Base-by-base conservation (phyloP, 441 rosid species). In the Theobroma grandiflorum region DNA sequence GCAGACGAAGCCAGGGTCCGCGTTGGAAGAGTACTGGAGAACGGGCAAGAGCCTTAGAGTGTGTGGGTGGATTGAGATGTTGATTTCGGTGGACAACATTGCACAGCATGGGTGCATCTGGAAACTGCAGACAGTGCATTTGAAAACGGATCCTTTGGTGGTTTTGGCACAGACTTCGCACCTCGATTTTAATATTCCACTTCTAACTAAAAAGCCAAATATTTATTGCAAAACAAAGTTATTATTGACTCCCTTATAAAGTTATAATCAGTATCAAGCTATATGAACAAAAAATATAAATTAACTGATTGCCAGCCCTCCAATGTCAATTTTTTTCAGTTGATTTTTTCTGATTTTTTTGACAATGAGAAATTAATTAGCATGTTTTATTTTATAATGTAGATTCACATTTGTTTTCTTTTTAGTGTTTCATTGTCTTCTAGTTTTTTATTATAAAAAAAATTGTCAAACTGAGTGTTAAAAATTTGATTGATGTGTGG, bases 51-150 rank as follows among this genome's bases (percentile, higher is more conserved):
- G 88, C n/a, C 72, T 86, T 10, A 96, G 93, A 15, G 88, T 84
- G 82, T 96, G 98, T 20, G 91, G 90, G 78, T 94, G 99, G 22
- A 87, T 81, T 14, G 95, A 66, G 55, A 88, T 86, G 70, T 87
- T 78, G 40, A 93, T 82, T 16, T 91, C 84, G 20, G 85, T 84
- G n/a, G 97, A 88, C 63, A 96, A 84, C 97, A 86, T 89, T 52
- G 98, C 93, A 52, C 99, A 96, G 80, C 98, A 89, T 20, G 99
- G 98, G 86, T 96, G 98, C 90, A 96, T 91, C 66, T 93, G 98
- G 81, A 90, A 92, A 68, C 79, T 85, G 58, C 99, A 96, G 4
- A 90, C 90, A 49, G 81, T 85, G 93, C 99, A 96, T 82, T 89
- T 83, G 82, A 90, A 96, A 10, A 80, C 85, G 80, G 88, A 92